A percentile compares a stretch with the other conserved stretches of the same genome.
Evolutionary conservation across 176 grass and related monocot species (phyloP).

Genomic region (Triticum dicoccoides): DNA sequence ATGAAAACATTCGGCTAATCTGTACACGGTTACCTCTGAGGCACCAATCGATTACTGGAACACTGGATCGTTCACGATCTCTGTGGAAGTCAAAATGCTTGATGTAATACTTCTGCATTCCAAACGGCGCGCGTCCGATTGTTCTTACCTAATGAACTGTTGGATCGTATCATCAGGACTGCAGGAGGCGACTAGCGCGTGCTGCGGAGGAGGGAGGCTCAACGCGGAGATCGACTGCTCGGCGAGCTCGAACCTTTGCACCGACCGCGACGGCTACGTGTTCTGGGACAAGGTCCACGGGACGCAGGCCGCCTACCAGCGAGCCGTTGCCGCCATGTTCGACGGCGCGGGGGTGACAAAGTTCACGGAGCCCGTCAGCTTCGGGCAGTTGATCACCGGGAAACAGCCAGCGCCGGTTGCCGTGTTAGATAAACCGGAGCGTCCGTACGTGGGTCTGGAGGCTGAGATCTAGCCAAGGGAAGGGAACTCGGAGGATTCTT

Average conservation of each 20-base stretch:
- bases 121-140: not conserved
- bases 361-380: conserved; percentile 16
- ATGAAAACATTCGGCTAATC: not conserved
- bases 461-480: not conserved
- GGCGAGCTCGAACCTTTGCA: not conserved
- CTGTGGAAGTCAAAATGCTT: not conserved
- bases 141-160: not conserved
- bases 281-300: conserved; percentile 51
- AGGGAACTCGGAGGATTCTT: no score
- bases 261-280: conserved; percentile 23
- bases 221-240: conserved; percentile 31
- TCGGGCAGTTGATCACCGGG: not conserved
- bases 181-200: conserved; percentile 1
- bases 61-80: not conserved
- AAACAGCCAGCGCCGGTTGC: not conserved
- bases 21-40: not conserved
- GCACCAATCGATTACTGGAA: not conserved
- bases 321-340: not conserved
- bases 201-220: conserved; percentile 38
- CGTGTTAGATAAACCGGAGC: not conserved
- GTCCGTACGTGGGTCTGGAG: not conserved
- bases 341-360: not conserved
- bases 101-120: not conserved
- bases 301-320: conserved; percentile 21
- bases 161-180: conserved; percentile 7